Conservation (phyloP, 1,284 basidiomycete genomes). For the Puccinia polysora region DNA sequence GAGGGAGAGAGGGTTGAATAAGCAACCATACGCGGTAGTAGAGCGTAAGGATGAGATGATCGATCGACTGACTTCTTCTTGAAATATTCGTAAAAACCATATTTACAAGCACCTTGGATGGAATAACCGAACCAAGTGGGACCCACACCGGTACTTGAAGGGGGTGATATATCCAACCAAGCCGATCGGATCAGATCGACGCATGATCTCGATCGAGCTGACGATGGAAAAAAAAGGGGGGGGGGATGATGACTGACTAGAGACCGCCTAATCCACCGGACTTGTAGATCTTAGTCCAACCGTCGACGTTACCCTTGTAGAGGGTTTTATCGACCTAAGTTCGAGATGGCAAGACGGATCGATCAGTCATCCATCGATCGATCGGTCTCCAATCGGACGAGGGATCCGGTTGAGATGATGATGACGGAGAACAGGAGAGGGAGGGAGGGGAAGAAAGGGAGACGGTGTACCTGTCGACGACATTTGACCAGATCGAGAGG, state of each 20-base stretch:
- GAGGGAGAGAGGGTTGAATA: neutral
- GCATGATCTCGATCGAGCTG: no score
- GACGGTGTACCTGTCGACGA: constrained; percentile 49
- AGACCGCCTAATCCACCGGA: constrained; percentile 50
- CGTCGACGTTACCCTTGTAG: constrained; percentile 52
- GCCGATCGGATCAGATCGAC: neutral
- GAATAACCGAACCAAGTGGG: constrained; percentile 52
- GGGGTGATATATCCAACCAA: no score
- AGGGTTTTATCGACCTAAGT: constrained; percentile 51
- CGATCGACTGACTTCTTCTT: constrained; percentile 44
- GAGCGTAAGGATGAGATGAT: neutral
- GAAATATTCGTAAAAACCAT: constrained; percentile 52
- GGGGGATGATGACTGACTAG: constrained; percentile 45
- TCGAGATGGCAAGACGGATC: neutral
- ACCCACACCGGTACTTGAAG: constrained; percentile 50
- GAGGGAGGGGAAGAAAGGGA: neutral
- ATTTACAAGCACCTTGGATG: constrained; percentile 52
- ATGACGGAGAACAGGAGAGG: neutral
- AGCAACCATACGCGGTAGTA: neutral
- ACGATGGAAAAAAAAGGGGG: neutral
- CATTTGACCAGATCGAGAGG: constrained; percentile 53
- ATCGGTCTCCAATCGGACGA: neutral
- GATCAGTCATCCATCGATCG: neutral
- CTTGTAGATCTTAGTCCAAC: constrained; percentile 51
- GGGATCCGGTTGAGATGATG: neutral